Evolutionary conservation across 2,329 filamentous ascomycete genomes (phyloP).

Genomic region (Podosphaera aphanis): DNA sequence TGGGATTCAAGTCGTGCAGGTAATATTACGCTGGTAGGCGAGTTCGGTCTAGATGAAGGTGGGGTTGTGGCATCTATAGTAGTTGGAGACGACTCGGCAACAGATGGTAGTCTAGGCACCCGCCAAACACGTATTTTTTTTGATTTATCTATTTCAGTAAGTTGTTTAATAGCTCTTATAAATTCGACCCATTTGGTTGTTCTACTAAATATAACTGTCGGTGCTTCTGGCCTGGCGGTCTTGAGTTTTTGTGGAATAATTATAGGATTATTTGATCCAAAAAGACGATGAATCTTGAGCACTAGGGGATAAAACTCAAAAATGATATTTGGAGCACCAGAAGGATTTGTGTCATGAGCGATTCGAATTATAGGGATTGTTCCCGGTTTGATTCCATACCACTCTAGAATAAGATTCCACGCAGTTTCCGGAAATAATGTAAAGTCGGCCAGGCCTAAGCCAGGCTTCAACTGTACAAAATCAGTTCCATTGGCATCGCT

Average conservation of each 20-base stretch:
- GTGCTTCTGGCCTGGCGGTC: slow-evolving; percentile 32
- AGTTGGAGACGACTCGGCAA: slow-evolving; percentile 15
- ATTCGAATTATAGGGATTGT: slow-evolving; percentile 50
- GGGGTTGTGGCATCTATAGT: slow-evolving; percentile 21
- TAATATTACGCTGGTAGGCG: slow-evolving; percentile 6
- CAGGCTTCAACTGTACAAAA: slow-evolving; percentile 54
- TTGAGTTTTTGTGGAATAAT: slow-evolving; percentile 34
- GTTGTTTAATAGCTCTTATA: slow-evolving; percentile 46
- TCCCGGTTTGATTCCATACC: slow-evolving; percentile 55
- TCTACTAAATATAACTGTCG: slow-evolving; percentile 46
- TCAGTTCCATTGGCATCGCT: slow-evolving; percentile 24
- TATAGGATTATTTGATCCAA: slow-evolving; percentile 32
- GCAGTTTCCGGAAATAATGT: slow-evolving; percentile 55
- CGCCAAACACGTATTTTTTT: slow-evolving; percentile 47
- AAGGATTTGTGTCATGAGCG: slow-evolving; percentile 50
- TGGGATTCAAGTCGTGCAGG: slow-evolving; percentile 9
- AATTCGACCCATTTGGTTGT: slow-evolving; percentile 51
- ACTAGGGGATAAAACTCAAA: slow-evolving; percentile 72
- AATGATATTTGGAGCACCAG: slow-evolving; percentile 38
- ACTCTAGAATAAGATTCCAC: slow-evolving; percentile 58
- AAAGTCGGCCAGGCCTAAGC: slow-evolving; percentile 45
- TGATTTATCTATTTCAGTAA: slow-evolving; percentile 39
- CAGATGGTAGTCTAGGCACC: slow-evolving; percentile 11
- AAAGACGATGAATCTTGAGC: slow-evolving; percentile 64
- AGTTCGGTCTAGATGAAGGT: slow-evolving; percentile 14